Conservation (phyloP, 148 eudicot genomes). For the Cornus florida region DNA sequence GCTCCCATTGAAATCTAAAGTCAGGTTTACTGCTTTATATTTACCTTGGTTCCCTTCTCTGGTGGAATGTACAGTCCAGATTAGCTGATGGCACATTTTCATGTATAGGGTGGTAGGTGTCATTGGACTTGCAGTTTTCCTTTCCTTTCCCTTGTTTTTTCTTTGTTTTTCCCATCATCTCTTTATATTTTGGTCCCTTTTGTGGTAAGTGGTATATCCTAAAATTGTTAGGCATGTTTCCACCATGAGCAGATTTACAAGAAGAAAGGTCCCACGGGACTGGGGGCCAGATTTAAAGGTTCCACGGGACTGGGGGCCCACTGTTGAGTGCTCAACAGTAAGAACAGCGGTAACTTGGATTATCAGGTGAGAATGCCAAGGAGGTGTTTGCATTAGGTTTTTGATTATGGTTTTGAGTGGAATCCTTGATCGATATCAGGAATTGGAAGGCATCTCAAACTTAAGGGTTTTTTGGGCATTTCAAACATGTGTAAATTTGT, state of each 20-base stretch:
- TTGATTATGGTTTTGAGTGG: not conserved
- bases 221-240: not conserved
- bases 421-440: too few relatives aligned
- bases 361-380: not conserved
- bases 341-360: not conserved
- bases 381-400: not conserved
- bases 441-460: not conserved
- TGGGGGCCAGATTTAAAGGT: not conserved
- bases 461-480: not conserved
- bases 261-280: not conserved
- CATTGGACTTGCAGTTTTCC: not conserved
- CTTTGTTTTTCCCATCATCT: not conserved
- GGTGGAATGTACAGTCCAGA: not conserved
- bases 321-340: not conserved
- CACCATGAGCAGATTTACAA: not conserved
- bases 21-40: slow-evolving; percentile 9
- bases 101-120: slow-evolving; percentile 9
- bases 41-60: not conserved
- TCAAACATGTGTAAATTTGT: slow-evolving; percentile 3
- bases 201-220: not conserved
- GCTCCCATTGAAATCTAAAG: slow-evolving; percentile 8
- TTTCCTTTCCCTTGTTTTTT: not conserved
- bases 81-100: slow-evolving; percentile 3
- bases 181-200: not conserved
- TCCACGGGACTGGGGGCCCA: not conserved